These are phyloP conservation scores for Castanea mollissima DNA, from an alignment of 306 rosid species.

Conservation along the genomic window DNA sequence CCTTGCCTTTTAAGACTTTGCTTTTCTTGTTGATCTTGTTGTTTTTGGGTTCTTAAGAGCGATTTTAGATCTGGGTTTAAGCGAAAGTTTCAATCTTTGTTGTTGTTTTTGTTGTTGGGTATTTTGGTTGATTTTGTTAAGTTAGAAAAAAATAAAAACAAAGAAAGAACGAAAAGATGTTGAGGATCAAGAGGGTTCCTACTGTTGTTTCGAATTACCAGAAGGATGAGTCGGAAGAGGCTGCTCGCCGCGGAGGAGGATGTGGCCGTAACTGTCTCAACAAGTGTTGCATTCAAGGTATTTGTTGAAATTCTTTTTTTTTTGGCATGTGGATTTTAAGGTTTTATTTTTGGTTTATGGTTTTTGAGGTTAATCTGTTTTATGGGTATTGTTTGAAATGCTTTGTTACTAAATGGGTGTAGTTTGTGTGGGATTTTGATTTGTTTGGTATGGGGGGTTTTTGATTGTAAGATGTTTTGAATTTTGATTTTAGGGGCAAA, in stretches of 20 bases:
- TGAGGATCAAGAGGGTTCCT: slow-evolving; percentile 91
- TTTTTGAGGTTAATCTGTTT: neutral
- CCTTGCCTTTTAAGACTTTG: too few species aligned
- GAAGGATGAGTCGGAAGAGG: slow-evolving; percentile 64
- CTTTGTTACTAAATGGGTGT: neutral
- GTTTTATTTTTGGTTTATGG: neutral
- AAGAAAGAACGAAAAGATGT: slow-evolving; percentile 28
- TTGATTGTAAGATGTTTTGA: neutral
- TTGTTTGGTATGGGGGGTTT: neutral
- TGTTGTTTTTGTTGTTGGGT: neutral
- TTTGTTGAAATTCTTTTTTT: neutral
- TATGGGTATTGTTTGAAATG: neutral
- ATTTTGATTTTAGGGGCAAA: slow-evolving; percentile 58
- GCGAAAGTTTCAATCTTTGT: neutral
- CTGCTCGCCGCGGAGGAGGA: slow-evolving; percentile 52
- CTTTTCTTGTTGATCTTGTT: too few species aligned
- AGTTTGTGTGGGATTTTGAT: neutral
- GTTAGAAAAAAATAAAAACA: neutral
- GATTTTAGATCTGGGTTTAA: slow-evolving; percentile 17
- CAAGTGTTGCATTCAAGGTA: slow-evolving; percentile 81
- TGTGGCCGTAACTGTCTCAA: slow-evolving; percentile 86
- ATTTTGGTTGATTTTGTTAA: slow-evolving; percentile 16
- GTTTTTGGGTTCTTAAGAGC: neutral
- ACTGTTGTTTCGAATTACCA: slow-evolving; percentile 88
- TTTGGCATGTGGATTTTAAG: neutral